Conservation (phyloP, 2,329 filamentous ascomycete species). For the Trichoderma aggressivum region DNA sequence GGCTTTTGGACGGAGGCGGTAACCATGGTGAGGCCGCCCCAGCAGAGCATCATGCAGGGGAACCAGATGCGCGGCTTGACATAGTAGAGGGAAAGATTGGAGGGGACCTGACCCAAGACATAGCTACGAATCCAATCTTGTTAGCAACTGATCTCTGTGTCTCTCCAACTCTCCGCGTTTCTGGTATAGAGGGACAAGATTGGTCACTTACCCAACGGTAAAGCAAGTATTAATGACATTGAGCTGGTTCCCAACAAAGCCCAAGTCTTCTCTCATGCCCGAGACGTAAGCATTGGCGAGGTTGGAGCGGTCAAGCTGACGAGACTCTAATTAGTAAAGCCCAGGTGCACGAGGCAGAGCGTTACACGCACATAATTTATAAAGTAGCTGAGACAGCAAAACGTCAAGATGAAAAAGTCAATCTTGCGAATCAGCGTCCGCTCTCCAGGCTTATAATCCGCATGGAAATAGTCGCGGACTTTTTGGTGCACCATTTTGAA, state of each 20-base stretch:
- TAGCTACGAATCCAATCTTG: conserved; percentile 28
- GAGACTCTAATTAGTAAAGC: background rate
- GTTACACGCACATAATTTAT: conserved; percentile 47
- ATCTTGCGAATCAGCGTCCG: conserved; percentile 53
- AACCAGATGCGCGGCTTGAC: conserved; percentile 62
- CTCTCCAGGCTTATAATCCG: conserved; percentile 37
- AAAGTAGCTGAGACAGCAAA: conserved; percentile 59
- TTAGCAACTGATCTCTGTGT: background rate
- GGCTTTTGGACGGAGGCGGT: conserved; percentile 39
- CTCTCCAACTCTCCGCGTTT: background rate
- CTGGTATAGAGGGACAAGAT: background rate
- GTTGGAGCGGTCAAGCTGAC: conserved; percentile 38
- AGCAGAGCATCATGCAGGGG: conserved; percentile 60
- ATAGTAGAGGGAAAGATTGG: conserved; percentile 61
- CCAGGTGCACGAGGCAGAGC: too few relatives aligned
- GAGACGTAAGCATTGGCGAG: conserved; percentile 42
- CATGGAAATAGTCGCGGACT: conserved; percentile 35
- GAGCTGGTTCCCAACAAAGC: conserved; percentile 43
- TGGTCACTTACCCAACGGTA: conserved; percentile 33
- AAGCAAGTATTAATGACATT: conserved; percentile 38
- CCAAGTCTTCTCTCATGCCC: conserved; percentile 47
- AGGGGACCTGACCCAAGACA: conserved; percentile 57
- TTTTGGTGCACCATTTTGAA: conserved; percentile 16
- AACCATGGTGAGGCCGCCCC: conserved; percentile 62
- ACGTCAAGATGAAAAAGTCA: conserved; percentile 62